Base-by-base conservation (phyloP, 352 stramenopile genomes). In the Phytophthora constricta region DNA sequence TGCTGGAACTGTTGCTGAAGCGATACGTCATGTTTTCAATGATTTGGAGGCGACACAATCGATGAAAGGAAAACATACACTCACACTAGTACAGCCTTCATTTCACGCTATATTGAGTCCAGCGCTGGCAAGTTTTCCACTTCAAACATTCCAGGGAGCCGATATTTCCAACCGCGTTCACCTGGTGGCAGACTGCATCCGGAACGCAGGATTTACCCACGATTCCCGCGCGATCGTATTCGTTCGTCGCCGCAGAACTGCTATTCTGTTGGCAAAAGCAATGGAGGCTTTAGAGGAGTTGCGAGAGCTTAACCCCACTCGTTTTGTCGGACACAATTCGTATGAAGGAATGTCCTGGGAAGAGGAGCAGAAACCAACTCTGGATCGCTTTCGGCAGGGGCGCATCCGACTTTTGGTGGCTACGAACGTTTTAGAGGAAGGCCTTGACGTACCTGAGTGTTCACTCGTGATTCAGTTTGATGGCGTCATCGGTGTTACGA, bases 311-410 rank as follows among this genome's bases (percentile, higher is more conserved):
- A 95, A 91, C 45, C 86, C 86, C 10, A 93, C 86, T 11, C 72
- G 70, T 11, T 93, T 95, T 67, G 80, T 95, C 23, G 86, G 86
- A 3, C 86, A 95, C 54, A 92, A 91, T 46, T 90, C 80, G 1
- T 95, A 84, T 51, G 83, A 93, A 65, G 84, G 86, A 10, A 95
- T 95, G 86, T 84, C 69, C 2, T 93, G 84, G 83, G 83, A 95
- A 61, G 71, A 90, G 13, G 84, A 95, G 64, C 86, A 95, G 27
- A 80, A 84, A 19, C 84, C 83, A 2, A 93, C 82, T 19, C 73
- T 94, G 5, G 74, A 91, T 14, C 68, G 72, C 3, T 94, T 94
- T 66, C 77, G 84, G 3, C 78, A 87, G 43, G 86, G 84, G 5
- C 63, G 77, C 4, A 92, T 92, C 37, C 74, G 84, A 9, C 72